A percentile compares a stretch with the other conserved stretches of the same genome.
Conservation (phyloP, 129 eudicot species). For the Centella asiatica region DNA sequence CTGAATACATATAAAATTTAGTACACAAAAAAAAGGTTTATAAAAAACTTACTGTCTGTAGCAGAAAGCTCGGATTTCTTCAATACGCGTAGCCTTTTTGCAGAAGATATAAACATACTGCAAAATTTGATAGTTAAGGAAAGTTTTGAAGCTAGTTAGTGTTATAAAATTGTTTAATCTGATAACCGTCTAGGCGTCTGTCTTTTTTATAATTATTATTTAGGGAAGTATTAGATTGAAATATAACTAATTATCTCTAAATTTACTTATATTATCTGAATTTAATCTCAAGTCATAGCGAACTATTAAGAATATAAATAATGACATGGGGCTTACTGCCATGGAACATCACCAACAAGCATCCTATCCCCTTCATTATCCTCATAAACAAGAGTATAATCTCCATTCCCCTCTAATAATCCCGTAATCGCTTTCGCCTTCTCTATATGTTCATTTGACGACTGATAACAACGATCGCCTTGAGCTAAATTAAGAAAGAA, state of each 20-base stretch:
- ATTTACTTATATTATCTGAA: no score
- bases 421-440: conserved; percentile 41
- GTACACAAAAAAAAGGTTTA: no score
- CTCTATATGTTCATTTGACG: conserved; percentile 18
- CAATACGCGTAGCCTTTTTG: conserved; percentile 84
- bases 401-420: conserved; percentile 70
- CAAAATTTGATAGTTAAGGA: not conserved
- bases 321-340: conserved; percentile 65
- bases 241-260: no score
- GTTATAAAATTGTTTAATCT: not conserved
- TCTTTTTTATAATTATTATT: no score
- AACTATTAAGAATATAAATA: not conserved
- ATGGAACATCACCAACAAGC: conserved; percentile 98
- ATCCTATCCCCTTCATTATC: conserved; percentile 96
- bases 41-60: conserved; percentile 18
- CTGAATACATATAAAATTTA: not conserved
- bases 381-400: conserved; percentile 87
- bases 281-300: no score
- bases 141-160: not conserved
- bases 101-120: conserved; percentile 85
- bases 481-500: conserved; percentile 39
- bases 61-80: conserved; percentile 58
- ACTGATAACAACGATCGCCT: conserved; percentile 35
- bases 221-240: no score
- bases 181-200: no score